Percentiles rank a stretch among this genome's conserved stretches.
These are phyloP conservation scores for Phytophthora vignae DNA, from an alignment of 352 stramenopile species.

Conservation along the genomic window DNA sequence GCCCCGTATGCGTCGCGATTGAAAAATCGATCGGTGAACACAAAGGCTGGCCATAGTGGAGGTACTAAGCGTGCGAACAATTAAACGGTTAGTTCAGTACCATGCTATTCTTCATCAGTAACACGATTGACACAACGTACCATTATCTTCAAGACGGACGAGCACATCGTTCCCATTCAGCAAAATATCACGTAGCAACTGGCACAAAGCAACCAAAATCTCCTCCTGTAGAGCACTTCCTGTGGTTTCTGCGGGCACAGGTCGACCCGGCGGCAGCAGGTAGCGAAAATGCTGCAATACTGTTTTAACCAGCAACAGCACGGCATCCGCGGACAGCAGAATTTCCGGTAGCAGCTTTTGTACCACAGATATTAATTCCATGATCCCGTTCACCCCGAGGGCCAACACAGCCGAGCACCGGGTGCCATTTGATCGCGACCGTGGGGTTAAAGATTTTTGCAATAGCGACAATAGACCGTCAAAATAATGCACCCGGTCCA, in stretches of 20 bases:
- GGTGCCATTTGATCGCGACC: conserved; percentile 40
- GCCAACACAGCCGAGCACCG: conserved; percentile 56
- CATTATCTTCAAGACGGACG: conserved; percentile 83
- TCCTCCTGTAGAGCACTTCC: conserved; percentile 70
- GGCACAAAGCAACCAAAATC: conserved; percentile 69
- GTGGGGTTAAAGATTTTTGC: conserved; percentile 80
- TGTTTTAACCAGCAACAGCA: conserved; percentile 80
- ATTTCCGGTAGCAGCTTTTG: conserved; percentile 81
- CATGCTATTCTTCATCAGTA: not conserved
- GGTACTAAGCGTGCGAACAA: conserved; percentile 45
- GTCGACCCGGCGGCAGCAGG: conserved; percentile 64
- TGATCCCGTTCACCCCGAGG: conserved; percentile 76
- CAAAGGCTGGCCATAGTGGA: conserved; percentile 71
- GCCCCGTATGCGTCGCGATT: conserved; percentile 55
- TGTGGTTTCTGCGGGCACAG: conserved; percentile 47
- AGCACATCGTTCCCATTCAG: conserved; percentile 76
- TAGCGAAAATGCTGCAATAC: conserved; percentile 82
- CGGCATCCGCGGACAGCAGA: conserved; percentile 57
- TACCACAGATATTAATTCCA: conserved; percentile 77
- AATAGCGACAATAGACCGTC: conserved; percentile 79
- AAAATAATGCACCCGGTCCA: conserved; percentile 83
- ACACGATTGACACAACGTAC: conserved; percentile 39
- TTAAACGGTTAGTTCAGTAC: conserved; percentile 10
- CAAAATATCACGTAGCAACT: conserved; percentile 79
- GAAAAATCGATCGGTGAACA: conserved; percentile 83